Evolutionary conservation across 176 grass and related monocot species (phyloP).

Genomic region (Eragrostis nindensis): DNA sequence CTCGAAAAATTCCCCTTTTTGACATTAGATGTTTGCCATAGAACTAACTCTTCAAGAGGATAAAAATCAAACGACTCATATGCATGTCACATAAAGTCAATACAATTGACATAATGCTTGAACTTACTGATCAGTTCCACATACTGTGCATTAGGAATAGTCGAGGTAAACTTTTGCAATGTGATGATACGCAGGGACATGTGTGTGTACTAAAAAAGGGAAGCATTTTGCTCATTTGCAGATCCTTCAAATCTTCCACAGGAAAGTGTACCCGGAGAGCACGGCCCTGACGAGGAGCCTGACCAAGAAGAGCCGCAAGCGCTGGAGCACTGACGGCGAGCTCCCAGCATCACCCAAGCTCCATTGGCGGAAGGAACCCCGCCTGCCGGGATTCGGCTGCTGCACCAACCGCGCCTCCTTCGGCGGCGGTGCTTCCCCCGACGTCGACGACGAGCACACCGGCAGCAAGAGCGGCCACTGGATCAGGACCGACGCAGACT

Average conservation of each 20-base stretch:
- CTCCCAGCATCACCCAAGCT: constrained; percentile 20
- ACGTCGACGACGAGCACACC: constrained; percentile 26
- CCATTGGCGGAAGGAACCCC: constrained; percentile 40
- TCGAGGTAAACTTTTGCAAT: neutral
- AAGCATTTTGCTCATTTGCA: constrained; percentile 51
- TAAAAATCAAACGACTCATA: no score
- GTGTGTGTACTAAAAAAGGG: constrained; percentile 23
- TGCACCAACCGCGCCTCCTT: constrained; percentile 61
- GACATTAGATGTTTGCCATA: no score
- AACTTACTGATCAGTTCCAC: neutral
- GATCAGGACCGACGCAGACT: constrained; percentile 98
- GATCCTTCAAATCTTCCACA: constrained; percentile 98
- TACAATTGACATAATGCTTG: neutral
- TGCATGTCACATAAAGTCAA: neutral
- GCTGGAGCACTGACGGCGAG: neutral
- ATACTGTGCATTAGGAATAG: no score
- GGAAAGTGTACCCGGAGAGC: constrained; percentile 93
- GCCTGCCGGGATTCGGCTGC: constrained; percentile 52
- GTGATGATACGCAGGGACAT: neutral
- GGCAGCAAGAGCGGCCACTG: constrained; percentile 76
- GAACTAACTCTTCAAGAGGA: no score
- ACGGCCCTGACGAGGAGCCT: constrained; percentile 29
- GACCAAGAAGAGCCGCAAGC: constrained; percentile 43
- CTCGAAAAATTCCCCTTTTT: no score
- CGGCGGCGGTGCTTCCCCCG: constrained; percentile 22